phyloP scores from a whole-genome alignment of 306 rosid species.

The Mucuna pruriens region DNA sequence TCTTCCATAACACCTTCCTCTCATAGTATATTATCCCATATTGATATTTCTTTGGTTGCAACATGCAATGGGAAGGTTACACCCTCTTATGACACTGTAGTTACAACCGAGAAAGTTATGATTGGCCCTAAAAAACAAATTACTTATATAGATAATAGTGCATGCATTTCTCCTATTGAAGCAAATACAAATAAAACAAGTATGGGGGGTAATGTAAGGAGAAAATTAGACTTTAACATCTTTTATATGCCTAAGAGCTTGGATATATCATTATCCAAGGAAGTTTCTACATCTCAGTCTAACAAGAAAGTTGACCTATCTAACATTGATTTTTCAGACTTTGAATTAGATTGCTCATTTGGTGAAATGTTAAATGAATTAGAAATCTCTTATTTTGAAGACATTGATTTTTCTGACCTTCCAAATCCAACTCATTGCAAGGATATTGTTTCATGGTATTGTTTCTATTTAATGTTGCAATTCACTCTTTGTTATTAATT shows the following conservation, averaged over 20 bases:
- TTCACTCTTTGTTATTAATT: neutral
- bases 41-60: conserved; percentile 52
- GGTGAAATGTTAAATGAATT: conserved; percentile 68
- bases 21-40: conserved; percentile 58
- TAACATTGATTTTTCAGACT: conserved; percentile 61
- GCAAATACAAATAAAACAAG: conserved; percentile 44
- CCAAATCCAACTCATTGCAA: conserved; percentile 47
- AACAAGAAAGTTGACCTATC: conserved; percentile 55
- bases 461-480: conserved; percentile 29
- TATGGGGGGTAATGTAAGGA: conserved; percentile 75
- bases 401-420: conserved; percentile 51
- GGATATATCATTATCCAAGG: conserved; percentile 45
- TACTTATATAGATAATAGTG: conserved; percentile 69
- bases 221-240: conserved; percentile 74
- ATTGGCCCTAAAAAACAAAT: conserved; percentile 73
- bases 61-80: conserved; percentile 50
- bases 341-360: conserved; percentile 74
- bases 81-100: conserved; percentile 66
- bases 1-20: conserved; percentile 60
- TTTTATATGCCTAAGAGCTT: conserved; percentile 47
- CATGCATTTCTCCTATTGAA: conserved; percentile 67
- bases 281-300: conserved; percentile 55
- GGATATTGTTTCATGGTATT: conserved; percentile 60
- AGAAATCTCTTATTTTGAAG: conserved; percentile 64
- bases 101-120: conserved; percentile 80